These are phyloP conservation scores for Heterobasidion parviporum DNA, from an alignment of 1,284 basidiomycete genomes.

Conservation along the genomic window DNA sequence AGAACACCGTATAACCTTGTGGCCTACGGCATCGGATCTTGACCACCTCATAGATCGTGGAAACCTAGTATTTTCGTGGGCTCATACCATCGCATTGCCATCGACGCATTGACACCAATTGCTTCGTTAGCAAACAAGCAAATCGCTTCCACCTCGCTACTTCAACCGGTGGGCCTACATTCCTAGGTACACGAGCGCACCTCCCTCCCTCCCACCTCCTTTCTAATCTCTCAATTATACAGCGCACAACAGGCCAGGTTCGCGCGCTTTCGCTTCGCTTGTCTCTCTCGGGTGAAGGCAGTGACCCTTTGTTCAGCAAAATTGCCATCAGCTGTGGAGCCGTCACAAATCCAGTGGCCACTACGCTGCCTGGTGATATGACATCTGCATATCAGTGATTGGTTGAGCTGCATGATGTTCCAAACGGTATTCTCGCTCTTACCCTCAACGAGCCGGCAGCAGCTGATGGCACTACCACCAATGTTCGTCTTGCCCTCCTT, in stretches of 20 bases:
- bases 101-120: too few relatives aligned
- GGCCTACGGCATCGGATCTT: constrained; percentile 97
- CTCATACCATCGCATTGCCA: too few relatives aligned
- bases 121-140: too few relatives aligned
- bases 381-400: constrained; percentile 65
- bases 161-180: too few relatives aligned
- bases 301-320: constrained; percentile 38
- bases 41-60: constrained; percentile 95
- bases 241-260: too few relatives aligned
- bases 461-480: constrained; percentile 38
- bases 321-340: constrained; percentile 37
- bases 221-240: too few relatives aligned
- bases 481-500: constrained; percentile 30
- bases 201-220: too few relatives aligned
- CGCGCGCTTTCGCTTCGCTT: too few relatives aligned
- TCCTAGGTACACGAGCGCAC: too few relatives aligned
- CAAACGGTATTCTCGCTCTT: constrained; percentile 76
- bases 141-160: too few relatives aligned
- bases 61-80: constrained; percentile 98
- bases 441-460: constrained; percentile 51
- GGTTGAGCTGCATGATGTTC: constrained; percentile 62
- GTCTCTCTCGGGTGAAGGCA: constrained; percentile 60
- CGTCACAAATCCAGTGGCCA: constrained; percentile 36
- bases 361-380: constrained; percentile 43
- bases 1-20: constrained; percentile 95